These are phyloP conservation scores for Exserohilum turcica DNA, from an alignment of 2,329 filamentous ascomycete genomes.

Conservation along the genomic window DNA sequence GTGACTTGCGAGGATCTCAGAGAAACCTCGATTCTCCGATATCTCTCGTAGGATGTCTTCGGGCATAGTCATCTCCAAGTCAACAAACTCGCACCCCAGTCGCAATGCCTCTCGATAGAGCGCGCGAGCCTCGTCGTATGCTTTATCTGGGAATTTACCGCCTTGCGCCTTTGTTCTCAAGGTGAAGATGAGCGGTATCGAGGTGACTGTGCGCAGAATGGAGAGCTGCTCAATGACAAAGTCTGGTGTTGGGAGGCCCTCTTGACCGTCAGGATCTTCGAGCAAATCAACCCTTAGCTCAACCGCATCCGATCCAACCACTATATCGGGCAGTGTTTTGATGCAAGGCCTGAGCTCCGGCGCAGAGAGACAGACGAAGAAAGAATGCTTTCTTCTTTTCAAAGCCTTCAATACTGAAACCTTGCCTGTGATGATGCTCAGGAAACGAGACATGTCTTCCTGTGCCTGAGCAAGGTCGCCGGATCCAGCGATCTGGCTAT, in stretches of 20 bases:
- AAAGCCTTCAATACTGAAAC: conserved; percentile 60
- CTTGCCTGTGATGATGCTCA: conserved; percentile 70
- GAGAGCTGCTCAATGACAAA: conserved; percentile 84
- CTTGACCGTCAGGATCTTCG: conserved; percentile 66
- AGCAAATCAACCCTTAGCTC: conserved; percentile 93
- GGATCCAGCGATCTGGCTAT: conserved; percentile 70
- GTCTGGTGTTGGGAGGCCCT: conserved; percentile 67
- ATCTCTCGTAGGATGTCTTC: conserved; percentile 74
- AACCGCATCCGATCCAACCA: conserved; percentile 87
- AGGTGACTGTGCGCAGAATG: conserved; percentile 71
- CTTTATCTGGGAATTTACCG: conserved; percentile 81
- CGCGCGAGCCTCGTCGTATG: conserved; percentile 69
- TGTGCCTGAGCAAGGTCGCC: conserved; percentile 59
- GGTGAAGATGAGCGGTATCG: conserved; percentile 88
- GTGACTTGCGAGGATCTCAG: conserved; percentile 91
- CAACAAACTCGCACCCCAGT: conserved; percentile 88
- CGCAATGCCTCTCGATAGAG: conserved; percentile 81
- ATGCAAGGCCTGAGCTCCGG: conserved; percentile 71
- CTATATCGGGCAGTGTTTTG: conserved; percentile 70
- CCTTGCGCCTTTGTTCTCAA: conserved; percentile 85
- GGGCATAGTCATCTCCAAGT: conserved; percentile 87
- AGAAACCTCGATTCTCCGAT: conserved; percentile 70
- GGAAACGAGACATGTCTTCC: conserved; percentile 74
- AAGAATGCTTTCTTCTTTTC: conserved; percentile 72
- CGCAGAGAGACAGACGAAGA: conserved; percentile 90